A percentile compares a stretch with the other conserved stretches of the same genome.
phyloP scores from a whole-genome alignment of 495 filamentous ascomycete species.

The Haplographium delicatum region DNA sequence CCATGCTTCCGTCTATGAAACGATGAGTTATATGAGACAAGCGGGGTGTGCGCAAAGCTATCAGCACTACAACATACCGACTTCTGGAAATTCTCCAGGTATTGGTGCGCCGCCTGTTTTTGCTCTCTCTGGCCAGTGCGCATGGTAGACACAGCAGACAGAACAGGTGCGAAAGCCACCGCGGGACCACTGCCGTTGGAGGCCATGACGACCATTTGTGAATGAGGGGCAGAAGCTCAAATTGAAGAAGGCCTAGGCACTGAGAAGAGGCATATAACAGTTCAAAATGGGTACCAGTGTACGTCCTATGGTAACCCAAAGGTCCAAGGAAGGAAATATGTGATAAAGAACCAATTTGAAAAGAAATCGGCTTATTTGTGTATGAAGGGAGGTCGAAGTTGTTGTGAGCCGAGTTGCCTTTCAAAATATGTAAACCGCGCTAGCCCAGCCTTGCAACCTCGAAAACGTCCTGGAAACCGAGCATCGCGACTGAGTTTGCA shows the following conservation, averaged over 20 bases:
- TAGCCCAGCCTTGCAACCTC: background rate
- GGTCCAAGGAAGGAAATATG: background rate
- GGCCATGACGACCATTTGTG: conserved; percentile 33
- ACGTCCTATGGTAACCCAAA: background rate
- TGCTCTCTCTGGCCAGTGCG: conserved; percentile 74
- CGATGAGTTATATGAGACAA: conserved; percentile 20
- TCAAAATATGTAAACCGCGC: too few relatives aligned
- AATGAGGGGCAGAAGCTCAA: conserved; percentile 21
- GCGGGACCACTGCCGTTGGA: conserved; percentile 43
- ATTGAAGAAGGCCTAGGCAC: conserved; percentile 3
- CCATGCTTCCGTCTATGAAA: conserved; percentile 76
- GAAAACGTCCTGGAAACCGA: background rate
- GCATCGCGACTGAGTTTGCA: background rate
- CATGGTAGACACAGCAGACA: conserved; percentile 87
- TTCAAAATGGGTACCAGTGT: background rate
- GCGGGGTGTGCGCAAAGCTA: background rate
- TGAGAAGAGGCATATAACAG: conserved; percentile 4
- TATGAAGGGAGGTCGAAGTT: too few relatives aligned
- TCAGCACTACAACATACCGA: conserved; percentile 58
- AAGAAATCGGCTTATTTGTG: background rate
- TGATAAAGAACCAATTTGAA: background rate
- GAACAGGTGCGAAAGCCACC: conserved; percentile 75
- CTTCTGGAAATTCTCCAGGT: conserved; percentile 95
- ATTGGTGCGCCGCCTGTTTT: conserved; percentile 86
- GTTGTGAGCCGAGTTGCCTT: too few relatives aligned